These are phyloP conservation scores for Capronia epimyces DNA, from an alignment of 2,329 filamentous ascomycete species.

Conservation along the genomic window DNA sequence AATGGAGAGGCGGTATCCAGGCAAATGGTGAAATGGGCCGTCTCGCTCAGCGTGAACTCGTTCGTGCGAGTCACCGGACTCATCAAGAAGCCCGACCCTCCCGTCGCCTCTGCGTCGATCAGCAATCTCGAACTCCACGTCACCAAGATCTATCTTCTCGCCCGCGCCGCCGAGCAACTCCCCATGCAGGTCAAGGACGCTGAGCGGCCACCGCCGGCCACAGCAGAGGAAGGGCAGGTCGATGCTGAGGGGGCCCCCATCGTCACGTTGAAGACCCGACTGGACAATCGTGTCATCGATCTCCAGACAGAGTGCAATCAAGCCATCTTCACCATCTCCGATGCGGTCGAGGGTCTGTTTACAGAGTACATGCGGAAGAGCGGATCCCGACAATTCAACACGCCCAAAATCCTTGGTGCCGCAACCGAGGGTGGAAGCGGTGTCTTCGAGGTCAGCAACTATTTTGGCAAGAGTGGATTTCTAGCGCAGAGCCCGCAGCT, in stretches of 20 bases:
- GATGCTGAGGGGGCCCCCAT: conserved; percentile 57
- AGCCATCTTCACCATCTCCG: conserved; percentile 70
- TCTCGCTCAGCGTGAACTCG: conserved; percentile 68
- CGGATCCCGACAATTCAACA: conserved; percentile 78
- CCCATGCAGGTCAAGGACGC: conserved; percentile 57
- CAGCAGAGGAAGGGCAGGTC: conserved; percentile 44
- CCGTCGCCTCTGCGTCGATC: conserved; percentile 81
- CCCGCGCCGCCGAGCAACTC: conserved; percentile 55
- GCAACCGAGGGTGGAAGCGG: conserved; percentile 89
- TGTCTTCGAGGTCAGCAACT: conserved; percentile 75
- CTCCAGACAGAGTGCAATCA: conserved; percentile 87
- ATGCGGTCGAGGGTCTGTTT: conserved; percentile 65
- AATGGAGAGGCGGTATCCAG: conserved; percentile 58
- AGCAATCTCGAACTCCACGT: conserved; percentile 81
- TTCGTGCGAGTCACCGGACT: conserved; percentile 74
- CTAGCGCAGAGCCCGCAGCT: conserved; percentile 61
- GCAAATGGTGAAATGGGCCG: conserved; percentile 93
- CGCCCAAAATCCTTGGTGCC: conserved; percentile 81
- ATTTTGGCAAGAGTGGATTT: conserved; percentile 77
- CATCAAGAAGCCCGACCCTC: conserved; percentile 76
- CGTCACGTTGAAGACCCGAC: conserved; percentile 74
- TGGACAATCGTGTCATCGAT: conserved; percentile 90
- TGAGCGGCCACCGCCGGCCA: conserved; percentile 43
- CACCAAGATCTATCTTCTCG: conserved; percentile 73
- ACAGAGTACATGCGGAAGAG: conserved; percentile 69